These are phyloP conservation scores for Penicillium sp. DNA, from an alignment of 2,329 filamentous ascomycete species.

Conservation along the genomic window DNA sequence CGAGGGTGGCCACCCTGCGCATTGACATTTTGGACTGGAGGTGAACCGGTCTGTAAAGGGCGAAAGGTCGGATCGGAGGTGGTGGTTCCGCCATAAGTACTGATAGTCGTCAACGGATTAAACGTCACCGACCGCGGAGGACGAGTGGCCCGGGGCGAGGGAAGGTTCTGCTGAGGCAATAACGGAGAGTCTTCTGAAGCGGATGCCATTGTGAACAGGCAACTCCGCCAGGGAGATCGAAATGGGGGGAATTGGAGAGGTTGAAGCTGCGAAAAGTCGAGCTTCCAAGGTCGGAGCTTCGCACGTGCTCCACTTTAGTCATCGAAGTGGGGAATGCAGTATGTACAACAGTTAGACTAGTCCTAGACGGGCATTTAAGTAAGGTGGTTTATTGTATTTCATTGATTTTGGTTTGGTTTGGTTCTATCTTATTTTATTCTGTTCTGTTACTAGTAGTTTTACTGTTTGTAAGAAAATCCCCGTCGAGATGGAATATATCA, in stretches of 20 bases:
- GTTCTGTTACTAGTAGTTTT: no score
- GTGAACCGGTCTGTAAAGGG: slow-evolving; percentile 45
- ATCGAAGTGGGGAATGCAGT: slow-evolving; percentile 12
- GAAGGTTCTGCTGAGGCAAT: slow-evolving; percentile 39
- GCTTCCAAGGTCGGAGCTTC: slow-evolving; percentile 25
- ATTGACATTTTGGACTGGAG: slow-evolving; percentile 38
- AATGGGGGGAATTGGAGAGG: slow-evolving; percentile 12
- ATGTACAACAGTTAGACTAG: no score
- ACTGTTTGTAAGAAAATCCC: no score
- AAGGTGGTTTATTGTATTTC: no score
- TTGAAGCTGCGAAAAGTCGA: slow-evolving; percentile 16
- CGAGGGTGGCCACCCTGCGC: slow-evolving; percentile 28
- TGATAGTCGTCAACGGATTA: slow-evolving; percentile 52
- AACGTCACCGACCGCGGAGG: slow-evolving; percentile 52
- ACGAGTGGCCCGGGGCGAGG: slow-evolving; percentile 44
- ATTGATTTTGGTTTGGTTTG: no score
- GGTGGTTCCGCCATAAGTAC: slow-evolving; percentile 46
- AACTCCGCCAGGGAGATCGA: slow-evolving; percentile 19
- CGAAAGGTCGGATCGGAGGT: slow-evolving; percentile 47
- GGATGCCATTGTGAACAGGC: slow-evolving; percentile 38
- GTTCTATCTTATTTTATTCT: no score
- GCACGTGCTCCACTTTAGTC: slow-evolving; percentile 29
- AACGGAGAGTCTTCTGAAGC: slow-evolving; percentile 48
- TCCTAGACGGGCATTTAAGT: no score
- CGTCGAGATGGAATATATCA: no score